A percentile compares a stretch with the other conserved stretches of the same genome.
Evolutionary conservation across 2,329 filamentous ascomycete species (phyloP).

Genomic region (Plectosphaerella plurivora): DNA sequence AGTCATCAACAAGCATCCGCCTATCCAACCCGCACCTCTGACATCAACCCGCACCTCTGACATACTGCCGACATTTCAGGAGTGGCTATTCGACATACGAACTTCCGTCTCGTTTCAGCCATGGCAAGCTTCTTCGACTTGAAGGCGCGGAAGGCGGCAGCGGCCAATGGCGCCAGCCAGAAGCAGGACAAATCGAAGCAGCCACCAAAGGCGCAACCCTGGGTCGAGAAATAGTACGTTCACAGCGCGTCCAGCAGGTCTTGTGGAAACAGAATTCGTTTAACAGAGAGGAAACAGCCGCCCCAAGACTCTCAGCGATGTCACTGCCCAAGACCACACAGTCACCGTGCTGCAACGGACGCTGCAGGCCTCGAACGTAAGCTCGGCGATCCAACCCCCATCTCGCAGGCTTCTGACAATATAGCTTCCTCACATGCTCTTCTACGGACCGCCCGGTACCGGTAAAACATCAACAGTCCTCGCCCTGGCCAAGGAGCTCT

Average conservation of each 20-base stretch:
- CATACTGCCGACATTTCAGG: too few species aligned
- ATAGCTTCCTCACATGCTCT: constrained; percentile 95
- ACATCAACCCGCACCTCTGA: too few species aligned
- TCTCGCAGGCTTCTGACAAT: not conserved
- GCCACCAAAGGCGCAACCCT: constrained; percentile 72
- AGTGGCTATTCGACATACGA: not conserved
- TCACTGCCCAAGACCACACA: constrained; percentile 96
- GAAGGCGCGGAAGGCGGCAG: constrained; percentile 80
- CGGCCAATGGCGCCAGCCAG: constrained; percentile 57
- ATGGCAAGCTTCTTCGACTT: constrained; percentile 97
- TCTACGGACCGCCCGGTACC: constrained; percentile 95
- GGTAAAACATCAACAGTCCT: constrained; percentile 98
- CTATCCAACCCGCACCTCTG: too few species aligned
- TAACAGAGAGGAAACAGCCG: constrained; percentile 55
- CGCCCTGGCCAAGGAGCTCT: constrained; percentile 94
- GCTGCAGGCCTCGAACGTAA: constrained; percentile 86
- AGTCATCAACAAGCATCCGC: not conserved
- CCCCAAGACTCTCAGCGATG: constrained; percentile 88
- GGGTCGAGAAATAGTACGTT: constrained; percentile 97
- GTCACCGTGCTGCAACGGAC: constrained; percentile 89
- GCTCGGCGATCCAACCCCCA: constrained; percentile 9
- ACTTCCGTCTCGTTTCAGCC: not conserved
- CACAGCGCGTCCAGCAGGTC: not conserved
- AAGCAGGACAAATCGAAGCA: constrained; percentile 61
- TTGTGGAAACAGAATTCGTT: constrained; percentile 2